A percentile compares a stretch with the other conserved stretches of the same genome.
These are phyloP conservation scores for Pneumocystis canis DNA, from an alignment of 1,139 yeast species.

Conservation along the genomic window DNA sequence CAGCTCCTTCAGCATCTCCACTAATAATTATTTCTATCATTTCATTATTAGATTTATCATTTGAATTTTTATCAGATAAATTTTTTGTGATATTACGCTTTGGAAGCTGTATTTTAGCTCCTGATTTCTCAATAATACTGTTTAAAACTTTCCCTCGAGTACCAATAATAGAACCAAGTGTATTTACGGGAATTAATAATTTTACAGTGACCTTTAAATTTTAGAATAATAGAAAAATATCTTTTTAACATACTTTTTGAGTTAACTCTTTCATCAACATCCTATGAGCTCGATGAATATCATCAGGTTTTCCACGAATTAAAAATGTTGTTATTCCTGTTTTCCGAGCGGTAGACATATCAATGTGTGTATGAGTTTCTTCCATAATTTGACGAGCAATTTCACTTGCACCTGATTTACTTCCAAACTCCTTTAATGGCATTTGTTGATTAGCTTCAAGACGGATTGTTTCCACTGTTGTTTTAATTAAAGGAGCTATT, in stretches of 20 bases:
- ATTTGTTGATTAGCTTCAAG: slow-evolving; percentile 10
- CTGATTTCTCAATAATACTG: slow-evolving; percentile 59
- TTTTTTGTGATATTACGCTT: slow-evolving; percentile 27
- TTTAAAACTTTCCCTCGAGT: slow-evolving; percentile 71
- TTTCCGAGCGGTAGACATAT: slow-evolving; percentile 66
- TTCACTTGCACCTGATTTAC: slow-evolving; percentile 17
- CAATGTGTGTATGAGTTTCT: slow-evolving; percentile 52
- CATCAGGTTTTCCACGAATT: slow-evolving; percentile 59
- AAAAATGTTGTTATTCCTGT: slow-evolving; percentile 75
- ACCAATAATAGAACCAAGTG: slow-evolving; percentile 77
- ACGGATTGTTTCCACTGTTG: slow-evolving; percentile 6
- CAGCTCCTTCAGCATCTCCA: slow-evolving; percentile 79
- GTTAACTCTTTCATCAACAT: slow-evolving; percentile 66
- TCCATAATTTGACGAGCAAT: slow-evolving; percentile 47
- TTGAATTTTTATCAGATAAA: slow-evolving; percentile 14
- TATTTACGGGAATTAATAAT: slow-evolving; percentile 60
- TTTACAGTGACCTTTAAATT: slow-evolving; percentile 39
- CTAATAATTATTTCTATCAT: slow-evolving; percentile 51
- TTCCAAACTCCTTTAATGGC: slow-evolving; percentile 4
- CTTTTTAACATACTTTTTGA: slow-evolving; percentile 25
- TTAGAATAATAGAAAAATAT: background rate
- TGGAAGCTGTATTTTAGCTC: slow-evolving; percentile 63
- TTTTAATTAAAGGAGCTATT: background rate
- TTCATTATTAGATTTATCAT: slow-evolving; percentile 25
- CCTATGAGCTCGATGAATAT: slow-evolving; percentile 59